Evolutionary conservation across 2,329 filamentous ascomycete genomes (phyloP).

Genomic region (Daldinia eschscholtzii): DNA sequence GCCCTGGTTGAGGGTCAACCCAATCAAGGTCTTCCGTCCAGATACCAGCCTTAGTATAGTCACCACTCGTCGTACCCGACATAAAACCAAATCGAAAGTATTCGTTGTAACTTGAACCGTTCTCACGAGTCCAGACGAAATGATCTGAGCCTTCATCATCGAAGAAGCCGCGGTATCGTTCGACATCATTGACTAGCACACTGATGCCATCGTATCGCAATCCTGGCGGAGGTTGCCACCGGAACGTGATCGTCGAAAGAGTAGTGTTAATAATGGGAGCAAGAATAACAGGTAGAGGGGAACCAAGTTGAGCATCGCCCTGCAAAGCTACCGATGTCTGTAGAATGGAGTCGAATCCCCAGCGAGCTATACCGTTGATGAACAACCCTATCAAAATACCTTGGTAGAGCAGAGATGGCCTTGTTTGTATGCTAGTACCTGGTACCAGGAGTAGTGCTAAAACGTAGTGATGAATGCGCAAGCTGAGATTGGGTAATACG

Average conservation of each 20-base stretch:
- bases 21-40: slow-evolving; percentile 76
- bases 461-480: slow-evolving; percentile 94
- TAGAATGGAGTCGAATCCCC: slow-evolving; percentile 91
- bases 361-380: slow-evolving; percentile 91
- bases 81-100: slow-evolving; percentile 85
- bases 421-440: slow-evolving; percentile 88
- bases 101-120: slow-evolving; percentile 65
- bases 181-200: slow-evolving; percentile 87
- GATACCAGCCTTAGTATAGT: slow-evolving; percentile 81
- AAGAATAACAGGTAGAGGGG: slow-evolving; percentile 68
- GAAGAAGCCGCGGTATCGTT: slow-evolving; percentile 80
- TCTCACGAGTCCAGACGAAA: slow-evolving; percentile 72
- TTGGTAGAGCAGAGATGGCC: slow-evolving; percentile 87
- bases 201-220: slow-evolving; percentile 79
- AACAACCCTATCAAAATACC: slow-evolving; percentile 91
- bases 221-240: slow-evolving; percentile 62
- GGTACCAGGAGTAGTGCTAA: slow-evolving; percentile 87
- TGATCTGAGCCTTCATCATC: slow-evolving; percentile 63
- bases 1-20: slow-evolving; percentile 73
- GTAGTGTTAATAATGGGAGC: slow-evolving; percentile 61
- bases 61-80: slow-evolving; percentile 71
- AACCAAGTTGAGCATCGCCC: slow-evolving; percentile 74
- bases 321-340: slow-evolving; percentile 82
- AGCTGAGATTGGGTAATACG: slow-evolving; percentile 78
- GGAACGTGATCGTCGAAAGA: slow-evolving; percentile 75